These are phyloP conservation scores for Silene conica DNA, from an alignment of 148 eudicot species.

Conservation along the genomic window DNA sequence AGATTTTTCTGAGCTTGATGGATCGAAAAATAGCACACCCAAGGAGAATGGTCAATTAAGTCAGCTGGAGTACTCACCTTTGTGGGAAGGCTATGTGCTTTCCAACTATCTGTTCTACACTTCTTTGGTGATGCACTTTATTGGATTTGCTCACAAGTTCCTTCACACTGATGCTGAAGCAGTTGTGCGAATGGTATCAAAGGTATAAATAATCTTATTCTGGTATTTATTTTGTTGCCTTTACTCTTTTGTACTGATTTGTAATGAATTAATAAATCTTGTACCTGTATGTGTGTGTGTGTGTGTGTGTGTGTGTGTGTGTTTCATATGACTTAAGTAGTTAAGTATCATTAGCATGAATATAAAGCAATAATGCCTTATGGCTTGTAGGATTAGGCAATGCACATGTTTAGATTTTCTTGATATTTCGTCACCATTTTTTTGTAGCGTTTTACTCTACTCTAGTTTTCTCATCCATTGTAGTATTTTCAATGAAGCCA, in stretches of 20 bases:
- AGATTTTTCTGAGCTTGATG: conserved; percentile 58
- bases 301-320: background rate
- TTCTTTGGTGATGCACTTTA: conserved; percentile 84
- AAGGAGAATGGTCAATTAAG: conserved; percentile 24
- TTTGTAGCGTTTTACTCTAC: background rate
- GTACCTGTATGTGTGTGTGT: background rate
- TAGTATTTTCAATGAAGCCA: too few species aligned
- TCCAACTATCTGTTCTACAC: conserved; percentile 78
- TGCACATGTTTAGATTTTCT: background rate
- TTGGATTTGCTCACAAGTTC: conserved; percentile 96
- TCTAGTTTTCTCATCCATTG: too few species aligned
- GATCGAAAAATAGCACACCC: conserved; percentile 26
- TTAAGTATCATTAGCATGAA: background rate
- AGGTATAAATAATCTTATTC: conserved; percentile 41
- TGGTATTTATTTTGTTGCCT: background rate
- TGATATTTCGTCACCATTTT: background rate
- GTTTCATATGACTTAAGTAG: background rate
- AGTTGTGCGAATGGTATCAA: conserved; percentile 69
- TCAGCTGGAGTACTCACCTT: conserved; percentile 48
- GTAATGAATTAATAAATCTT: background rate
- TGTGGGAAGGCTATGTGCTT: conserved; percentile 77
- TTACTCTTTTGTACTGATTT: background rate
- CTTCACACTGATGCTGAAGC: conserved; percentile 76
- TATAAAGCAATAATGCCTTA: background rate
- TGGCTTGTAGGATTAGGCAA: background rate